Base-by-base conservation (phyloP, 2,329 filamentous ascomycete genomes). In the Penicillium sp. region DNA sequence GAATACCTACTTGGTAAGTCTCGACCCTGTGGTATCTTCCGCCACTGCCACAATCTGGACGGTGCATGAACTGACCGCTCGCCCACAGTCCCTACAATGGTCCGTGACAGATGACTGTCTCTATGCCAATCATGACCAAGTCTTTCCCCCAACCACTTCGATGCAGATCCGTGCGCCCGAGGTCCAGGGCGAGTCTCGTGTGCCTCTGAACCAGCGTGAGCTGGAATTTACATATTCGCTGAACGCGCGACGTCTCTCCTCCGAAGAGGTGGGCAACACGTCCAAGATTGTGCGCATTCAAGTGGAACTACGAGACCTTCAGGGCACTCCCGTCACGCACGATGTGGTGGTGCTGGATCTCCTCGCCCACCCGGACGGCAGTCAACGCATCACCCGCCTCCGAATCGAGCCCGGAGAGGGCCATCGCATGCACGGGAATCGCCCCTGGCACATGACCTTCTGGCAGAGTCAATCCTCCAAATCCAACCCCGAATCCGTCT, bases 321-420 rank as follows among this genome's bases (percentile, higher is more conserved):
- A 58, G n/a, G 60, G 62, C 27, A 50, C 53, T 1, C 49, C 57
- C 1, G 60, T 63, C 9, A 63, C 59, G 9, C 54, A 59, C 3
- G 52, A 66, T 34, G 52, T 59, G 4, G 56, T 70, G 6, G 49
- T 58, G 1, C 45, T 72, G 24, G 57, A 63, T 34, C 49, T 70
- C 2, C 49, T 64, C 4, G 49, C 56, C 9, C 56, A 56, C 26
- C 45, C 55, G 2, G 54, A 63, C 11, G 59, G 58, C 2, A 55
- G 53, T 9, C 51, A 63, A 3, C 39, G 53, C 4, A 63, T 71
- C 29, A 56, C 58, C 4, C 55, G 59, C 5, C 55, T 68, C 46
- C 55, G 59, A 5, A 54, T 60, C 8, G 49, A 54, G 24, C 52
- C 62, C 2, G 44, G 57, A 18, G 51, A 55, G 25, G 49, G 41